phyloP scores from a whole-genome alignment of 345 rosid species.

The Arabidopsis thaliana region DNA sequence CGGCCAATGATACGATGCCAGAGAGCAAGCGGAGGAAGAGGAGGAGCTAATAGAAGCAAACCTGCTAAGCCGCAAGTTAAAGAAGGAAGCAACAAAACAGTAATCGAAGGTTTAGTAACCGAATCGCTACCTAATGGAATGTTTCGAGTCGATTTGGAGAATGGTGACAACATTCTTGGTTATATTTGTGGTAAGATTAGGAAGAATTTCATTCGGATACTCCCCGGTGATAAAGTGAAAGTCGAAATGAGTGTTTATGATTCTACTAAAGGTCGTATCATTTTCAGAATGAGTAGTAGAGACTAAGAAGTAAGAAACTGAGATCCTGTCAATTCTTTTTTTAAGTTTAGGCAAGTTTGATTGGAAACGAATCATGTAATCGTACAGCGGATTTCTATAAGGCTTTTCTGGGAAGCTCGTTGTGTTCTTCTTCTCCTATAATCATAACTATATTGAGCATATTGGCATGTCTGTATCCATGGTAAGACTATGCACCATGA shows the following conservation, averaged over 20 bases:
- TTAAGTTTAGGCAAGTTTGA: slow-evolving; percentile 30
- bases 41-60: slow-evolving; percentile 44
- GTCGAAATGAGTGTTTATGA: slow-evolving; percentile 90
- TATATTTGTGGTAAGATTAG: slow-evolving; percentile 90
- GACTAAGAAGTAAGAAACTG: slow-evolving; percentile 20
- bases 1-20: slow-evolving; percentile 45
- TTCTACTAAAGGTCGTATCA: slow-evolving; percentile 78
- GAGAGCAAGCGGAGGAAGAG: slow-evolving; percentile 44
- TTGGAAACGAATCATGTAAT: slow-evolving; percentile 28
- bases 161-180: slow-evolving; percentile 67
- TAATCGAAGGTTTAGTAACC: slow-evolving; percentile 51
- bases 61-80: slow-evolving; percentile 44
- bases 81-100: slow-evolving; percentile 50
- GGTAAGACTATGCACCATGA: background rate
- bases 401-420: background rate
- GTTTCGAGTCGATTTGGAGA: slow-evolving; percentile 72
- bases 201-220: slow-evolving; percentile 77
- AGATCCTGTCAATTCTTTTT: slow-evolving; percentile 14
- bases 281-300: slow-evolving; percentile 56
- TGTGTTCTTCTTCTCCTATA: background rate
- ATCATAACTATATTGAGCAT: background rate
- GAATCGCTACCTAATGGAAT: slow-evolving; percentile 61
- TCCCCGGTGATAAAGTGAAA: slow-evolving; percentile 89
- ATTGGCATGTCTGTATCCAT: background rate
- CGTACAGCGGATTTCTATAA: slow-evolving; percentile 19